These are phyloP conservation scores for Trichoderma cornu-damae DNA, from an alignment of 2,329 filamentous ascomycete species.

Conservation along the genomic window DNA sequence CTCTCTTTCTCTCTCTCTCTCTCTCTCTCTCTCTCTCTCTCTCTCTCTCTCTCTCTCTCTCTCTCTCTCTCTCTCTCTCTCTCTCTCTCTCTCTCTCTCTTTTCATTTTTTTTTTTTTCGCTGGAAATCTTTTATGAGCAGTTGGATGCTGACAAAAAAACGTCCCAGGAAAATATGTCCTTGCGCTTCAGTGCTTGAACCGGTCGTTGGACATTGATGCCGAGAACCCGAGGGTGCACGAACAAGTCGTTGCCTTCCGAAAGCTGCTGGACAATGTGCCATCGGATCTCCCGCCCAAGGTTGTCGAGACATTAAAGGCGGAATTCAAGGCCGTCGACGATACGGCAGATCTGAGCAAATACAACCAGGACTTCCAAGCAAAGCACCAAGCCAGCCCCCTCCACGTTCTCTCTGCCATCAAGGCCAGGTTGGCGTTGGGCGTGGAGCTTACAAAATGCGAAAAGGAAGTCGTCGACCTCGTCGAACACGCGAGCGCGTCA, in stretches of 20 bases:
- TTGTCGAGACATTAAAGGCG: slow-evolving; percentile 62
- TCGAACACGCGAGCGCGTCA: slow-evolving; percentile 47
- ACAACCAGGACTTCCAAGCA: slow-evolving; percentile 61
- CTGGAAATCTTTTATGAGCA: background rate
- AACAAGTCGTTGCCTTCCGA: slow-evolving; percentile 67
- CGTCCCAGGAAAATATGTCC: slow-evolving; percentile 69
- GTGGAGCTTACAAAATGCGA: slow-evolving; percentile 54
- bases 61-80: too few species aligned
- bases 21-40: too few species aligned
- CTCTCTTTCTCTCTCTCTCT: too few species aligned
- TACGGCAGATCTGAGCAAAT: slow-evolving; percentile 53
- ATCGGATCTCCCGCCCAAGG: slow-evolving; percentile 56
- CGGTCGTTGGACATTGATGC: slow-evolving; percentile 65
- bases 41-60: too few species aligned
- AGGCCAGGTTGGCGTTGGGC: slow-evolving; percentile 54
- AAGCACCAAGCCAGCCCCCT: slow-evolving; percentile 57
- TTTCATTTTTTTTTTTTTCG: too few species aligned
- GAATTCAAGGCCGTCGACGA: slow-evolving; percentile 60
- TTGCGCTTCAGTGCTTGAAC: slow-evolving; percentile 80
- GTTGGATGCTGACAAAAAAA: slow-evolving; percentile 1
- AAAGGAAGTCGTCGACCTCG: slow-evolving; percentile 55
- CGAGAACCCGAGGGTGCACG: slow-evolving; percentile 66
- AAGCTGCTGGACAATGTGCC: slow-evolving; percentile 53
- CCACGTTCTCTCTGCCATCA: slow-evolving; percentile 60
- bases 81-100: too few species aligned